Conservation (phyloP, 2,329 filamentous ascomycete species). For the Aspergillus terreus region DNA sequence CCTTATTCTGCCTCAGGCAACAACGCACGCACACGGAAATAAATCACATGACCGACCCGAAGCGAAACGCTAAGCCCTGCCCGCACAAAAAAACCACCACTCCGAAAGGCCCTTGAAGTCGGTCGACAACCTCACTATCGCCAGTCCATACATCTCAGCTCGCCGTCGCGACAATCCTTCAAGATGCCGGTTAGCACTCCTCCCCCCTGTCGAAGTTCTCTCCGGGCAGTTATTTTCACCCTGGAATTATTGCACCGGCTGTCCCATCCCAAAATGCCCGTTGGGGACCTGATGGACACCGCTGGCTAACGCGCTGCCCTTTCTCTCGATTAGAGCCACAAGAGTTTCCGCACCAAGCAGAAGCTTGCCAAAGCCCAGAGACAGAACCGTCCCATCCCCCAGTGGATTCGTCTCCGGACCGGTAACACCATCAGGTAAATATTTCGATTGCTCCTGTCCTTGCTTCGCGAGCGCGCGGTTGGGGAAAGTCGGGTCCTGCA, state of each 20-base stretch:
- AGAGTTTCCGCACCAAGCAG: slow-evolving; percentile 99
- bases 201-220: neutral
- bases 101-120: slow-evolving; percentile 22
- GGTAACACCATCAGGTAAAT: slow-evolving; percentile 99
- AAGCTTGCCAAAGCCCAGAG: slow-evolving; percentile 99
- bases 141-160: slow-evolving; percentile 34
- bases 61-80: slow-evolving; percentile 40
- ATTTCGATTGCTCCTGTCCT: neutral
- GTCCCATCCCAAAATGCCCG: too few species aligned
- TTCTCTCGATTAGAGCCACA: slow-evolving; percentile 71
- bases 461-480: neutral
- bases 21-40: neutral
- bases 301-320: slow-evolving; percentile 9
- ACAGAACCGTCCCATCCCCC: slow-evolving; percentile 99
- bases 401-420: slow-evolving; percentile 99
- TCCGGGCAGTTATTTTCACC: too few species aligned
- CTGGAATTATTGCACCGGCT: too few species aligned
- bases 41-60: slow-evolving; percentile 33
- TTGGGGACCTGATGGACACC: neutral
- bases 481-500: neutral
- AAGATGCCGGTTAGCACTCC: slow-evolving; percentile 53
- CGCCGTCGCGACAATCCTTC: slow-evolving; percentile 43
- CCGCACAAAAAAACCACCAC: slow-evolving; percentile 39
- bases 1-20: slow-evolving; percentile 15
- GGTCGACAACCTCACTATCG: slow-evolving; percentile 32